These are phyloP conservation scores for Cynara cardunculus DNA, from an alignment of 129 eudicot species.

Conservation along the genomic window DNA sequence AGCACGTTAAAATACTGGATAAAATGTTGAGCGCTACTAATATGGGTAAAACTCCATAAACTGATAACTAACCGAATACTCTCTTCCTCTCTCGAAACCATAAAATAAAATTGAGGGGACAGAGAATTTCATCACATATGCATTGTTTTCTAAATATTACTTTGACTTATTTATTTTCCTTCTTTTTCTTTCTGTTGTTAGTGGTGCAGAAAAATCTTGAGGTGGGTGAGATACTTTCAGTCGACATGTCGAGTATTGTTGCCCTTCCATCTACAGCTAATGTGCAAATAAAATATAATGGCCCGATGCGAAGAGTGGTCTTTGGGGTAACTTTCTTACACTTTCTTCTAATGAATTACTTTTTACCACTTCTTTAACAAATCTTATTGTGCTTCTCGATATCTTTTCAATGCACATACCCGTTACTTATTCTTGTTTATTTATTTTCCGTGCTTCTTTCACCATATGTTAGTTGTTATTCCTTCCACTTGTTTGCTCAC, in stretches of 20 bases:
- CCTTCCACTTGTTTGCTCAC: too few species aligned
- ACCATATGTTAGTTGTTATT: not conserved
- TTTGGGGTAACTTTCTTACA: slow-evolving; percentile 72
- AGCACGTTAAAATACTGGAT: not conserved
- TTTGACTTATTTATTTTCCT: slow-evolving; percentile 1
- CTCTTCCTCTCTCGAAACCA: not conserved
- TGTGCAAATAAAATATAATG: slow-evolving; percentile 76
- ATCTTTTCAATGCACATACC: not conserved
- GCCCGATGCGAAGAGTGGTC: slow-evolving; percentile 84
- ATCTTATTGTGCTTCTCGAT: not conserved
- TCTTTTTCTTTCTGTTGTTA: slow-evolving; percentile 28
- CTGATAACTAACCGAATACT: not conserved
- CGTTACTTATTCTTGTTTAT: not conserved
- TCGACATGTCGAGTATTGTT: slow-evolving; percentile 79
- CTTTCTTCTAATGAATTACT: not conserved
- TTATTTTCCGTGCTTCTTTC: not conserved
- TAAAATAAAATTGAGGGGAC: not conserved
- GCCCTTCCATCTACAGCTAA: slow-evolving; percentile 69
- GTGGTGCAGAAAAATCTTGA: slow-evolving; percentile 99
- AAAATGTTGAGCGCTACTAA: too few species aligned
- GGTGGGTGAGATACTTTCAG: slow-evolving; percentile 89
- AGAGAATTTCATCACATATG: not conserved
- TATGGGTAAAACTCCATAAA: too few species aligned
- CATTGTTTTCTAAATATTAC: not conserved
- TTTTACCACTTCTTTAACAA: not conserved